Evolutionary conservation across 495 filamentous ascomycete genomes (phyloP), one percentile per base, ranked within the genome.

Genomic region (Tuber brumale): DNA sequence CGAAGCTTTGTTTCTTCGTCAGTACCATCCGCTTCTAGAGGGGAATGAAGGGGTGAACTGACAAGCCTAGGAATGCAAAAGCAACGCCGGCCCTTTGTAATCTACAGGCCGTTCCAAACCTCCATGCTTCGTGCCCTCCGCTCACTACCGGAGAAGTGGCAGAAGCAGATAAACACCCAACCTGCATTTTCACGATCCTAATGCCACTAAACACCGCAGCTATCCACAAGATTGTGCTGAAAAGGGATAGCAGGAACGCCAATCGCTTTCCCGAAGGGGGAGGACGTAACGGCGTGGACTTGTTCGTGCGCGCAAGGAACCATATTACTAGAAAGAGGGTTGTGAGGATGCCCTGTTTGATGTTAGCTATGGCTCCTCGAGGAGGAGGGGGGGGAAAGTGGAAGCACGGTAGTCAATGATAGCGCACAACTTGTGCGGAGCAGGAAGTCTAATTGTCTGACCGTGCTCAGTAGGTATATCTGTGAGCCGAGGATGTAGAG

Each of bases 51-150:
- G 27, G 35, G 21, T 27, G 41, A 37, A 44, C 74, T 72, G 23
- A 80, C 78, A 80, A 39, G 27, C 78, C 78, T 42, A 80, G 43
- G 41, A 74, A 76, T 3, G 77, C 69, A 23, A 80, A 79, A n/a
- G 78, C 78, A 51, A 80, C 78, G 16, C 78, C 78, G 0, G 79
- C 78, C 18, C 78, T 73, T 23, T 80, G 78, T 27, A 80, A 43
- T 27, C 76, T 51, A 70, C 78, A 80, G 41, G 78, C 57, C 44
- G 79, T 23, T 1, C 78, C 78, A 35, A 75, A 76, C 12, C 76
- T 76, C 78, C 78, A 80, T 14, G 73, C 41, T 19, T 79, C 71
- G 4, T 51, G 9, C 3, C 51, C 43, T 3, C 23, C 46, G 9
- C 75, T 42, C 27, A 31, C 35, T 21, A 42, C 74, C 23, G 35